These are phyloP conservation scores for Emmonsiellopsis sp. DNA, from an alignment of 2,329 filamentous ascomycete genomes.

Conservation along the genomic window DNA sequence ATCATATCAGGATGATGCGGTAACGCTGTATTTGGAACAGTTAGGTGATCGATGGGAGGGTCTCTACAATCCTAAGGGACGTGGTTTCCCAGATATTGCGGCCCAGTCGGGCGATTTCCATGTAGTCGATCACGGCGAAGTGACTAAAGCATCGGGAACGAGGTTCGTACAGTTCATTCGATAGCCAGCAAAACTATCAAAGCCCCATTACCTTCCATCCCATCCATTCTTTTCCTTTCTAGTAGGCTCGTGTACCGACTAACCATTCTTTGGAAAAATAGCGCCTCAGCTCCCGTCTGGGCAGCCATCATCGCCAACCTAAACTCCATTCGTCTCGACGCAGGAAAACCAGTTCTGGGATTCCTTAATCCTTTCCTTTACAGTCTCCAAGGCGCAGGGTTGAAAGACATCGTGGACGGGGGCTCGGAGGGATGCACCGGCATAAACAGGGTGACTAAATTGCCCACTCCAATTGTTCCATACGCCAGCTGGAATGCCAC, in stretches of 20 bases:
- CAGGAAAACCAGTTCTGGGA: conserved; percentile 45
- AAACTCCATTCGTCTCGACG: conserved; percentile 51
- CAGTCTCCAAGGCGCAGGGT: conserved; percentile 30
- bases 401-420: conserved; percentile 41
- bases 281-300: conserved; percentile 52
- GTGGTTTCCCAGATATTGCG: conserved; percentile 53
- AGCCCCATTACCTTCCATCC: not conserved
- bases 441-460: conserved; percentile 26
- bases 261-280: conserved; percentile 10
- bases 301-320: conserved; percentile 55
- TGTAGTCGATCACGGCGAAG: conserved; percentile 29
- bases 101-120: conserved; percentile 42
- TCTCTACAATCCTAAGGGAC: conserved; percentile 42
- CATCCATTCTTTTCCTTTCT: not conserved
- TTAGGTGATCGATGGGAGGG: conserved; percentile 35
- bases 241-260: conserved; percentile 3
- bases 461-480: conserved; percentile 30
- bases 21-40: conserved; percentile 33
- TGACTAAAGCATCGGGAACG: conserved; percentile 38
- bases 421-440: conserved; percentile 38
- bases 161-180: conserved; percentile 18
- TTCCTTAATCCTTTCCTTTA: conserved; percentile 58
- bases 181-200: not conserved
- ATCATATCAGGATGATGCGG: conserved; percentile 37
- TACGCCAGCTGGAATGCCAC: conserved; percentile 44